Conservation (phyloP, 257 asterid genomes). For the Plantago elongata region DNA sequence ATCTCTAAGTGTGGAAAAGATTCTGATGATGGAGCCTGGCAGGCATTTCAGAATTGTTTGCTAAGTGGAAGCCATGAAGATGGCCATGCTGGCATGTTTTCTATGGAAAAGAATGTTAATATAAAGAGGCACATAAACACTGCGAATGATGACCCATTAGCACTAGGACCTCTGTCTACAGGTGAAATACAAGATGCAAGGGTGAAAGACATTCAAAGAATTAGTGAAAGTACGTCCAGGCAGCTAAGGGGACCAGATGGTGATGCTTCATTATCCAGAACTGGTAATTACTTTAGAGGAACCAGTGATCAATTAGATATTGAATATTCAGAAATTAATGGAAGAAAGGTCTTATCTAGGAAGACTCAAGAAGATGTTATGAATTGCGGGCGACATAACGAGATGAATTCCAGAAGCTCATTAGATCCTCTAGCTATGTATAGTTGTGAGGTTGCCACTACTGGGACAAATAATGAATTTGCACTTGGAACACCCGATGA, state of each 20-base stretch:
- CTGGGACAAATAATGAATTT: conserved; percentile 38
- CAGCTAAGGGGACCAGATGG: conserved; percentile 43
- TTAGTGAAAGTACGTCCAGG: conserved; percentile 31
- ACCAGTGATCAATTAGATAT: conserved; percentile 31
- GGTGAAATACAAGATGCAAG: conserved; percentile 45
- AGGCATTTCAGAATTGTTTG: conserved; percentile 82
- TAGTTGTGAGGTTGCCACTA: conserved; percentile 34
- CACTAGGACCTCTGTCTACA: conserved; percentile 34
- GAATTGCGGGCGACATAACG: conserved; percentile 38
- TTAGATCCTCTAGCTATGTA: conserved; percentile 47
- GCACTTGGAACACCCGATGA: conserved; percentile 62
- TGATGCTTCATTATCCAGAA: conserved; percentile 37
- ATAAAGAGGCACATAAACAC: conserved; percentile 40
- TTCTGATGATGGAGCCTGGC: conserved; percentile 66
- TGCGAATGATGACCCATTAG: conserved; percentile 44
- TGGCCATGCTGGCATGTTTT: conserved; percentile 42
- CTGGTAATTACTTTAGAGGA: conserved; percentile 35
- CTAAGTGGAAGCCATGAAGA: conserved; percentile 61
- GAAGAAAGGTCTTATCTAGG: conserved; percentile 45
- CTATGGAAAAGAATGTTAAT: conserved; percentile 49
- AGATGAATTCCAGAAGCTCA: conserved; percentile 33
- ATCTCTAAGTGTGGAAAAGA: conserved; percentile 43
- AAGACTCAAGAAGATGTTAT: conserved; percentile 56
- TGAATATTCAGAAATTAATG: conserved; percentile 52
- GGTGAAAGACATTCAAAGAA: conserved; percentile 29